Conservation (phyloP, 495 filamentous ascomycete genomes). For the Neurospora pannonica region DNA sequence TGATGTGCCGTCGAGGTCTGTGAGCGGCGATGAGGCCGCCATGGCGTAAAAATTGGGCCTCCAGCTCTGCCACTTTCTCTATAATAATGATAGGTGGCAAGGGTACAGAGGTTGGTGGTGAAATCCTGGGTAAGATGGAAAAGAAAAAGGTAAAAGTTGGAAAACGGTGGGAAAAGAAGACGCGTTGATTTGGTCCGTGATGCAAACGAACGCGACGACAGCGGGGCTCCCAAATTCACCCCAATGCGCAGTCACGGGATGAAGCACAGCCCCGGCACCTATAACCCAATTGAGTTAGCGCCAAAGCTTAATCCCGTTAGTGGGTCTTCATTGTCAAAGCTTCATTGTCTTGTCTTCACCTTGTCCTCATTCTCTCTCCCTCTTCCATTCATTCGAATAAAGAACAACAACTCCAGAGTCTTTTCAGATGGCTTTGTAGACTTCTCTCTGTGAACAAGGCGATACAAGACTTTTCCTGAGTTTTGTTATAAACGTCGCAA, state of each 20-base stretch:
- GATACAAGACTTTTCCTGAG: neutral
- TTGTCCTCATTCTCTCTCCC: neutral
- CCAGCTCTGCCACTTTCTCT: neutral
- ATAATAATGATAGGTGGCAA: neutral
- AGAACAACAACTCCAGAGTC: neutral
- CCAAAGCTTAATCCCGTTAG: neutral
- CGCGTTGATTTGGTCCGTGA: neutral
- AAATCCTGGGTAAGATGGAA: neutral
- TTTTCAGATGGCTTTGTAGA: neutral
- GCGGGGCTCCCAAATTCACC: neutral
- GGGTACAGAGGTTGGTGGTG: neutral
- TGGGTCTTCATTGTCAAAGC: neutral
- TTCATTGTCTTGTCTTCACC: neutral
- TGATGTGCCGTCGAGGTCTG: constrained; percentile 8
- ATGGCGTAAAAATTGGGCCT: neutral
- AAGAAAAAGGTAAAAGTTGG: neutral
- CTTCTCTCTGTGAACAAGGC: neutral
- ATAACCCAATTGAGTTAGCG: neutral
- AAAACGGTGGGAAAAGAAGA: neutral
- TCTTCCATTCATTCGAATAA: neutral
- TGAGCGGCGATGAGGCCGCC: constrained; percentile 12
- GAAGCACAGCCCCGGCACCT: neutral
- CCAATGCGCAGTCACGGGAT: neutral
- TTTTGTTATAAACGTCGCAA: no score
- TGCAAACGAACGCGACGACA: neutral